Evolutionary conservation across 495 filamentous ascomycete genomes (phyloP).

Genomic region (Talaromyces stipitatus): DNA sequence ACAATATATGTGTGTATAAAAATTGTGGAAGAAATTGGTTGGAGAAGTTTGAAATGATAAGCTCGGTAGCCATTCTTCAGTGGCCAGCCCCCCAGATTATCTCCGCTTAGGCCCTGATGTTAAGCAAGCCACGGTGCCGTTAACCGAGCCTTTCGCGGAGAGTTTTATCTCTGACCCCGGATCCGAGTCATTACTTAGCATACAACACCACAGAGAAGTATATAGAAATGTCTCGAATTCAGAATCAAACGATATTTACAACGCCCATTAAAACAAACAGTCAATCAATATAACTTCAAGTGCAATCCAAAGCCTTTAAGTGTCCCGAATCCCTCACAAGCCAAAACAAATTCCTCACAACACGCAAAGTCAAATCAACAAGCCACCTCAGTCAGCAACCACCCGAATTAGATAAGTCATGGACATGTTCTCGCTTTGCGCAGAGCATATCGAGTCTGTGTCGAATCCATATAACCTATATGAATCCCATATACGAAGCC

Average conservation of each 20-base stretch:
- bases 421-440: background rate
- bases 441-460: too few species aligned
- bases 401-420: background rate
- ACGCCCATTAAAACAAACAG: slow-evolving; percentile 6
- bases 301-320: slow-evolving; percentile 2
- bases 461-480: background rate
- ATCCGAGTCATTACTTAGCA: too few species aligned
- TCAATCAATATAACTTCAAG: slow-evolving; percentile 1
- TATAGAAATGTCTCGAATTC: slow-evolving; percentile 1
- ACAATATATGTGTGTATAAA: background rate
- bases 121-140: background rate
- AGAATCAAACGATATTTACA: slow-evolving; percentile 6
- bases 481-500: background rate
- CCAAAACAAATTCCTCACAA: slow-evolving; percentile 1
- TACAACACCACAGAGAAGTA: too few species aligned
- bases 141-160: too few species aligned
- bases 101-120: background rate
- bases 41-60: background rate
- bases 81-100: slow-evolving; percentile 1
- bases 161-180: too few species aligned
- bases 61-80: too few species aligned
- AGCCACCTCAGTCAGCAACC: background rate
- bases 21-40: background rate
- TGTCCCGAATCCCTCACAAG: background rate
- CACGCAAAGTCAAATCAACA: background rate